These are phyloP conservation scores for Eremochloa ophiuroides DNA, from an alignment of 176 grass and related monocot species.

Conservation along the genomic window DNA sequence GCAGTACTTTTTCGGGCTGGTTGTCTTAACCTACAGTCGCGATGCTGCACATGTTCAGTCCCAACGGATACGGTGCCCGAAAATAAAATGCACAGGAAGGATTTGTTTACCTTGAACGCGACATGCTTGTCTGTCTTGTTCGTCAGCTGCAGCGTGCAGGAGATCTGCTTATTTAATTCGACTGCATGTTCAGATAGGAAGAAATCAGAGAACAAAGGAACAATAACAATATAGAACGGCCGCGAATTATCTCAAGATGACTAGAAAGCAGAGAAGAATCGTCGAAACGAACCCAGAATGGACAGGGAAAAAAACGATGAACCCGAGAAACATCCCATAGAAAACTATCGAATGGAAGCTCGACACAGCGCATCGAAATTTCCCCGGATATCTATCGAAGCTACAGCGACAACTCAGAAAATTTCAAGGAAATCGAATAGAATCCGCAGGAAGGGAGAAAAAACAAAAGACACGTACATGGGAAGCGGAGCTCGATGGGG, in stretches of 20 bases:
- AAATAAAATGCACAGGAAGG: not conserved
- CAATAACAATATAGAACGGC: not conserved
- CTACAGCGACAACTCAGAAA: not conserved
- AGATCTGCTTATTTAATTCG: slow-evolving; percentile 83
- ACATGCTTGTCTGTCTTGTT: slow-evolving; percentile 71
- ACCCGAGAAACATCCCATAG: not conserved
- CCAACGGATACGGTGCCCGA: not conserved
- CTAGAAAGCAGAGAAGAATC: not conserved
- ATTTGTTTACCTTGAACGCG: slow-evolving; percentile 70
- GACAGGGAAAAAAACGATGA: not conserved
- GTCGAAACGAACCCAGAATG: not conserved
- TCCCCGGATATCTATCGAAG: not conserved
- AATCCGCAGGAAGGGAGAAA: not conserved
- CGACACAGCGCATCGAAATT: not conserved
- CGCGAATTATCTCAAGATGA: not conserved
- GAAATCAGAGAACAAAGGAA: not conserved
- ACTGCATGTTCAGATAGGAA: slow-evolving; percentile 34
- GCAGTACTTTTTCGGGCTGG: slow-evolving; percentile 94
- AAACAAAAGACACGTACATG: slow-evolving; percentile 37
- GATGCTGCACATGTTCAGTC: not conserved
- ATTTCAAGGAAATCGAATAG: not conserved
- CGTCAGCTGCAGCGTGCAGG: slow-evolving; percentile 69
- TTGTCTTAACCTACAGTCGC: slow-evolving; percentile 79
- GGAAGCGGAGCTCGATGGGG: slow-evolving; percentile 62
- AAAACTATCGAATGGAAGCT: slow-evolving; percentile 10